A percentile compares a stretch with the other conserved stretches of the same genome.
These are phyloP conservation scores for Fraxinus velutina DNA, from an alignment of 305 asterid genomes.

Conservation along the genomic window DNA sequence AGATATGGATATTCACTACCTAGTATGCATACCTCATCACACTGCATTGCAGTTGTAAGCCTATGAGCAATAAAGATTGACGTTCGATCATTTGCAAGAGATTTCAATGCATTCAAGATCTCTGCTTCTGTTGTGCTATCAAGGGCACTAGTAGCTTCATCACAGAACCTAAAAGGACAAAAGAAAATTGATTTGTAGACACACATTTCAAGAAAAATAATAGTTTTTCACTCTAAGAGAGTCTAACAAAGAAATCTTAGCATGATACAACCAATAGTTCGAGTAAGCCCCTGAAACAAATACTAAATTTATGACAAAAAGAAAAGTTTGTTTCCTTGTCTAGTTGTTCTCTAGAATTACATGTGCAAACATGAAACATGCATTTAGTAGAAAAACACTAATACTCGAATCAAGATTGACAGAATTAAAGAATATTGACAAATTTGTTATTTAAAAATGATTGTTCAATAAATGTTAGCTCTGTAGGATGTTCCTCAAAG, in stretches of 20 bases:
- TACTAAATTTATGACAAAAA: background rate
- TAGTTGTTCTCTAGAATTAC: background rate
- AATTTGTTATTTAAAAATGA: background rate
- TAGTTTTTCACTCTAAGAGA: background rate
- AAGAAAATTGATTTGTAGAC: background rate
- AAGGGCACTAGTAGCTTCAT: slow-evolving; percentile 99
- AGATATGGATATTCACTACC: background rate
- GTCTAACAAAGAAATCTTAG: background rate
- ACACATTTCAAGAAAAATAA: background rate
- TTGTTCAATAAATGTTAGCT: background rate
- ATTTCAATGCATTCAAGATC: slow-evolving; percentile 72
- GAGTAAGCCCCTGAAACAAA: background rate
- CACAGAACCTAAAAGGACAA: slow-evolving; percentile 68
- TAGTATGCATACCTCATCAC: slow-evolving; percentile 68
- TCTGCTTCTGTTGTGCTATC: slow-evolving; percentile 98
- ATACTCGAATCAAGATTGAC: background rate
- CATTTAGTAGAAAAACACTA: background rate
- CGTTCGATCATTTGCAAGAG: slow-evolving; percentile 71
- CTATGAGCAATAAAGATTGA: slow-evolving; percentile 89
- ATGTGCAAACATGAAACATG: background rate
- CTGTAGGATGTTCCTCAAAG: background rate
- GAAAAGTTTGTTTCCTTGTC: background rate
- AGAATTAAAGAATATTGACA: background rate
- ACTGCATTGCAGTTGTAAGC: slow-evolving; percentile 99
- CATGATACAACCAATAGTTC: background rate